Evolutionary conservation across 768 basidiomycete species (phyloP).

Genomic region (Russula abietina): DNA sequence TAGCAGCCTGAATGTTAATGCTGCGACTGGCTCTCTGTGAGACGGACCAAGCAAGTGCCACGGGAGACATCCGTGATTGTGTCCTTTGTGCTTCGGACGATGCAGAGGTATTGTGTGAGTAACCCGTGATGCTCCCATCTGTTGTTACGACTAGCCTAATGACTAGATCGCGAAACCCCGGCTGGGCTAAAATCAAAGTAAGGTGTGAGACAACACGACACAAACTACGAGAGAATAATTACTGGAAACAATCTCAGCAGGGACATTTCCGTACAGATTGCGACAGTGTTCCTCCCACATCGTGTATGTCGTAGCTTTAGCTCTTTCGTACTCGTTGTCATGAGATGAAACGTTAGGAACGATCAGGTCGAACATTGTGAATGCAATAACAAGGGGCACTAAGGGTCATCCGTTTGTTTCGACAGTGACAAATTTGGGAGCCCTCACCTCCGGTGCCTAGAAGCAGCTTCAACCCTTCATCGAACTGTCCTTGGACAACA

Average conservation of each 20-base stretch:
- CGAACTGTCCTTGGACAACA: background rate
- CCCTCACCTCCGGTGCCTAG: constrained; percentile 3
- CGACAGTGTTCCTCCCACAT: background rate
- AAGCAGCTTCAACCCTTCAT: background rate
- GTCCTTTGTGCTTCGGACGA: background rate
- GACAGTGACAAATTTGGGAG: too few relatives aligned
- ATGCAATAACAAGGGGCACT: constrained; percentile 8
- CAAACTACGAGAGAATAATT: background rate
- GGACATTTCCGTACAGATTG: background rate
- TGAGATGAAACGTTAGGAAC: background rate
- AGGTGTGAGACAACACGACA: background rate
- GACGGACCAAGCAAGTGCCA: constrained; percentile 5
- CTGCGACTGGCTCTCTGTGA: constrained; percentile 7
- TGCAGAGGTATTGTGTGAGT: background rate
- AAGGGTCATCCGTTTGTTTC: background rate
- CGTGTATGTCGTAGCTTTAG: background rate
- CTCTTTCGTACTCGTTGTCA: background rate
- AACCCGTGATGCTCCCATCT: background rate
- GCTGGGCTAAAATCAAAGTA: background rate
- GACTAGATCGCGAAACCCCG: background rate
- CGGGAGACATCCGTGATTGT: background rate
- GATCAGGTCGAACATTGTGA: constrained; percentile 9
- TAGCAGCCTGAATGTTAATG: background rate
- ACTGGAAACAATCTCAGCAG: constrained; percentile 3
- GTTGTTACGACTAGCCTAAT: background rate